A percentile compares a stretch with the other conserved stretches of the same genome.
Conservation (phyloP, 352 stramenopile genomes). For the Thalassiosira ordinaria region DNA sequence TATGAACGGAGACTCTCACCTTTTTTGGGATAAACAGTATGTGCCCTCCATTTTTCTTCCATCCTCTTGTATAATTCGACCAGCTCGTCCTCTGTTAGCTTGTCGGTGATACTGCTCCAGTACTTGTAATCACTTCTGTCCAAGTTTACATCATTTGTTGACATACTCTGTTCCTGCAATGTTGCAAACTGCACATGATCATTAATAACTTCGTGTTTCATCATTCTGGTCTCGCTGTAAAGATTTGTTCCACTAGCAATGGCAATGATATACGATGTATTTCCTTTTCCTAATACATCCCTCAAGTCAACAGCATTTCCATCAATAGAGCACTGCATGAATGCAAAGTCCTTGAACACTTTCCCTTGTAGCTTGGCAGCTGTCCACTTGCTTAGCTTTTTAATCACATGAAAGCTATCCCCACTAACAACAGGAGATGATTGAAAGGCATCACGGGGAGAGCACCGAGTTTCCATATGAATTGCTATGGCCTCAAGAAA, state of each 20-base stretch:
- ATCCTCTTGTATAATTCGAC: too few species aligned
- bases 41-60: too few species aligned
- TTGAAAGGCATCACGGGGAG: too few species aligned
- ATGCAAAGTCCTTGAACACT: not conserved
- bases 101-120: too few species aligned
- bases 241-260: not conserved
- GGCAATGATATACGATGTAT: conserved; percentile 1
- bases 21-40: not conserved
- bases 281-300: conserved; percentile 3
- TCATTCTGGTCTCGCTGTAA: not conserved
- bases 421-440: too few species aligned
- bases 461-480: too few species aligned
- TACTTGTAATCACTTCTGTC: too few species aligned
- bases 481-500: conserved; percentile 6
- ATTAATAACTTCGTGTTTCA: not conserved
- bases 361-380: too few species aligned
- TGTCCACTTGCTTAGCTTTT: conserved; percentile 2
- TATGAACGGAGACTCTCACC: not conserved
- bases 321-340: not conserved
- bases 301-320: not conserved
- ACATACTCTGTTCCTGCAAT: too few species aligned
- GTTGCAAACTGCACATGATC: not conserved
- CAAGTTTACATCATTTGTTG: too few species aligned
- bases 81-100: too few species aligned
- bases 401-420: too few species aligned